A percentile compares a stretch with the other conserved stretches of the same genome.
Conservation (phyloP, 164 flowering plant genomes). For the Dillenia suffruticosa region DNA sequence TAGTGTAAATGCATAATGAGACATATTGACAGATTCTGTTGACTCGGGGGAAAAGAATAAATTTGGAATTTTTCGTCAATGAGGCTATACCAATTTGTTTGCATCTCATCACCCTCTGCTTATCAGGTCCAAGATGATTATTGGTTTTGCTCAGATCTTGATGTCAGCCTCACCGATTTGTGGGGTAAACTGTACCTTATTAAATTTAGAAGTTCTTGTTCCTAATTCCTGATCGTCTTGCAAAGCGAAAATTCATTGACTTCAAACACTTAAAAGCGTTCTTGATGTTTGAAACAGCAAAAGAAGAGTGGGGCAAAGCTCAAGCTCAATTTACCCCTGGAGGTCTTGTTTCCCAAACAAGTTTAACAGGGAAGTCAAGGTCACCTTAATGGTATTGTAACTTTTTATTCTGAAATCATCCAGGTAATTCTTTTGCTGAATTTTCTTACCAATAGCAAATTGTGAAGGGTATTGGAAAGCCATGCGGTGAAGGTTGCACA, state of each 20-base stretch:
- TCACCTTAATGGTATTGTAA: too few relatives aligned
- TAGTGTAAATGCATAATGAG: slow-evolving; percentile 35
- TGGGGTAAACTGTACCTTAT: slow-evolving; percentile 29
- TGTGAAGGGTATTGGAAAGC: too few relatives aligned
- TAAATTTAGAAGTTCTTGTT: too few relatives aligned
- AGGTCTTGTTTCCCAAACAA: not conserved
- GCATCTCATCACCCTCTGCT: slow-evolving; percentile 4
- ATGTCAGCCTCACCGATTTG: slow-evolving; percentile 49
- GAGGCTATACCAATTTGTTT: not conserved
- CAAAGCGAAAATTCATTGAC: too few relatives aligned
- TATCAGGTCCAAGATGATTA: slow-evolving; percentile 63
- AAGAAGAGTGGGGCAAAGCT: slow-evolving; percentile 14
- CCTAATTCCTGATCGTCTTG: not conserved
- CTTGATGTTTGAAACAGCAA: slow-evolving; percentile 5
- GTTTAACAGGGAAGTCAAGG: too few relatives aligned
- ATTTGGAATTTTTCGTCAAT: not conserved
- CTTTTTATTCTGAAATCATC: too few relatives aligned
- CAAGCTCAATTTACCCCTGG: not conserved
- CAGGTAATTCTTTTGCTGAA: too few relatives aligned
- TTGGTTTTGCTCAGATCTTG: slow-evolving; percentile 54
- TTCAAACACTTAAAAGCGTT: not conserved
- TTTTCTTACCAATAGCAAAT: too few relatives aligned
- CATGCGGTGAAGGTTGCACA: too few relatives aligned
- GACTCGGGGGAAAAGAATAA: not conserved
- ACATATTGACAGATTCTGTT: not conserved